These are phyloP conservation scores for Smallanthus sonchifolius DNA, from an alignment of 129 eudicot species.

Conservation along the genomic window DNA sequence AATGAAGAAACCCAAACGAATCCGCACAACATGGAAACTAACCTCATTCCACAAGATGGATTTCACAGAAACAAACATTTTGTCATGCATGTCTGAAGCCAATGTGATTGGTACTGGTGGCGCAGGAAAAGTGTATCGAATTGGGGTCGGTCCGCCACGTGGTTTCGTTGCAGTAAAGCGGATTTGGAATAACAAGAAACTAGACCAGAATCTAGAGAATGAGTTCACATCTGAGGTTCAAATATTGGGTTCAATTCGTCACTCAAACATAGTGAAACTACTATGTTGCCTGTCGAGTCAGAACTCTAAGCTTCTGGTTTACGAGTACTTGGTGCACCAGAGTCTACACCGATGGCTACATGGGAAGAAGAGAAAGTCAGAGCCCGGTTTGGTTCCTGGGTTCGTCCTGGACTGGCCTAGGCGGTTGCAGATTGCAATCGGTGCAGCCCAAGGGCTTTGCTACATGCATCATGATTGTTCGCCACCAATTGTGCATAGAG, in stretches of 20 bases:
- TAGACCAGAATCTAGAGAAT: constrained; percentile 43
- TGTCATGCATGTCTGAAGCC: constrained; percentile 50
- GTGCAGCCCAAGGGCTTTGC: constrained; percentile 77
- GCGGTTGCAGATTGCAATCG: constrained; percentile 69
- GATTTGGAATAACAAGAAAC: constrained; percentile 47
- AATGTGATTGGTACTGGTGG: constrained; percentile 75
- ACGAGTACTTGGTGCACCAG: constrained; percentile 84
- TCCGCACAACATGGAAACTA: constrained; percentile 53
- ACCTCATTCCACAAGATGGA: constrained; percentile 66
- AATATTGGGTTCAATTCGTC: constrained; percentile 73
- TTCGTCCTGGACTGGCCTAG: constrained; percentile 60
- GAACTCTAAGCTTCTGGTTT: constrained; percentile 72
- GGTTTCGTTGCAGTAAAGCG: constrained; percentile 77
- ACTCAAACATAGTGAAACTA: constrained; percentile 80
- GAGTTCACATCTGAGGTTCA: constrained; percentile 77
- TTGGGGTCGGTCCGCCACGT: constrained; percentile 41
- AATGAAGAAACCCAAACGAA: constrained; percentile 45
- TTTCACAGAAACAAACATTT: constrained; percentile 56
- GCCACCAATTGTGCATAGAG: constrained; percentile 67
- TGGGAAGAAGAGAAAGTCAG: constrained; percentile 44
- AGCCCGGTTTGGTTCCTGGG: constrained; percentile 17
- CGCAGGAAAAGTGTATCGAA: constrained; percentile 73
- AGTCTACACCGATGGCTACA: constrained; percentile 87
- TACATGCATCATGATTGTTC: constrained; percentile 81
- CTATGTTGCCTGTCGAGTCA: constrained; percentile 75